phyloP scores from a whole-genome alignment of 768 basidiomycete genomes.

The Coprinopsis sp. region DNA sequence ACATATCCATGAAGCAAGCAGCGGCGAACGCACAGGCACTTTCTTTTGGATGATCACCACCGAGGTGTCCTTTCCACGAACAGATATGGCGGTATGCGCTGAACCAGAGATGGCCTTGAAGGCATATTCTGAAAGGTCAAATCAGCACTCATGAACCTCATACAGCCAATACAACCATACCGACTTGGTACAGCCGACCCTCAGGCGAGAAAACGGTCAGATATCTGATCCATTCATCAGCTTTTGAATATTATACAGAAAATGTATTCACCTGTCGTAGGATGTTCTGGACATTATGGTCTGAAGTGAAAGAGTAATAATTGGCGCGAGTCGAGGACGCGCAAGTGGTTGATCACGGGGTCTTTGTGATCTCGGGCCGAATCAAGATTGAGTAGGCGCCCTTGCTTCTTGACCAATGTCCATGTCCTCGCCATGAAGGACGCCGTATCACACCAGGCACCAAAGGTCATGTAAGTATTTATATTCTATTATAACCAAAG shows the following conservation, averaged over 20 bases:
- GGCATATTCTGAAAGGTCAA: slow-evolving; percentile 73
- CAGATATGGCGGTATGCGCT: slow-evolving; percentile 89
- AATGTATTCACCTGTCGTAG: slow-evolving; percentile 68
- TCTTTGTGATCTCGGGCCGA: slow-evolving; percentile 14
- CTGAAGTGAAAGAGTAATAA: slow-evolving; percentile 26
- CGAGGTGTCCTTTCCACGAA: slow-evolving; percentile 90
- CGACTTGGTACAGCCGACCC: slow-evolving; percentile 98
- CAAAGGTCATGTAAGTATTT: slow-evolving; percentile 73
- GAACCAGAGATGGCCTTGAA: slow-evolving; percentile 99
- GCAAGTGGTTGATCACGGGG: slow-evolving; percentile 52
- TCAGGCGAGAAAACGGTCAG: slow-evolving; percentile 97
- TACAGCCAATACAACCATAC: slow-evolving; percentile 36
- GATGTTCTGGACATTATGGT: slow-evolving; percentile 83
- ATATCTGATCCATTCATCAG: slow-evolving; percentile 47
- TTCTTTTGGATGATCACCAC: slow-evolving; percentile 99
- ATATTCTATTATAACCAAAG: not conserved
- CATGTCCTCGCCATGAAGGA: slow-evolving; percentile 60
- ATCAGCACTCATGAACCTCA: slow-evolving; percentile 2
- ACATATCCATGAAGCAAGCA: not conserved
- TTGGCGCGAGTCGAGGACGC: slow-evolving; percentile 31
- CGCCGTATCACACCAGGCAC: slow-evolving; percentile 69
- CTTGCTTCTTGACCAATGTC: slow-evolving; percentile 6
- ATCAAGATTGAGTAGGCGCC: slow-evolving; percentile 19
- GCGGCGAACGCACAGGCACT: slow-evolving; percentile 70
- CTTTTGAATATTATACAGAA: not conserved